phyloP scores from a whole-genome alignment of 2,329 filamentous ascomycete genomes.

The Phaeosphaeria sp. region DNA sequence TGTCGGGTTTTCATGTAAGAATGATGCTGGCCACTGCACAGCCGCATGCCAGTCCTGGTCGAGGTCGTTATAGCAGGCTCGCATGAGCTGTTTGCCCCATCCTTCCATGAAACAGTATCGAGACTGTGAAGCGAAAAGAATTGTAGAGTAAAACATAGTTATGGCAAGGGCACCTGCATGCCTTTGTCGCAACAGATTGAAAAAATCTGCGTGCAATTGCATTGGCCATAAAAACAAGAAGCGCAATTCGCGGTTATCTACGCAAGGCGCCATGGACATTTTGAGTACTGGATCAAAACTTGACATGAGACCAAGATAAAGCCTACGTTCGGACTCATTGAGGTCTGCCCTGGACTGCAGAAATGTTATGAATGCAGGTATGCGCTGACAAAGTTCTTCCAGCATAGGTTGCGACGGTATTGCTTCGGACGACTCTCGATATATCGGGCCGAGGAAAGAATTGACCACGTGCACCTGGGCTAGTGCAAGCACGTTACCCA shows the following conservation, averaged over 20 bases:
- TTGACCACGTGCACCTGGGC: constrained; percentile 23
- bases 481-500: constrained; percentile 37
- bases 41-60: constrained; percentile 33
- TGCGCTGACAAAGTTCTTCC: constrained; percentile 23
- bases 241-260: constrained; percentile 44
- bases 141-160: constrained; percentile 48
- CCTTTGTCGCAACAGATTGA: constrained; percentile 36
- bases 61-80: constrained; percentile 25
- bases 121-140: constrained; percentile 43
- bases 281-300: constrained; percentile 29
- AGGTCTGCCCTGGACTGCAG: constrained; percentile 29
- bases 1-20: constrained; percentile 15
- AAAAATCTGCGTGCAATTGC: constrained; percentile 40
- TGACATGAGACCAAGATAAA: constrained; percentile 22
- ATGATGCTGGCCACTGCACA: constrained; percentile 36
- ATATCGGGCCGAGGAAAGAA: constrained; percentile 33
- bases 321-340: constrained; percentile 19
- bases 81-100: constrained; percentile 39
- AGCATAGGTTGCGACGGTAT: constrained; percentile 39
- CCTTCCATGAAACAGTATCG: constrained; percentile 50
- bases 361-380: constrained; percentile 26
- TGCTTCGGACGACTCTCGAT: constrained; percentile 23
- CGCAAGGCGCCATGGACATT: constrained; percentile 25
- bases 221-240: constrained; percentile 49
- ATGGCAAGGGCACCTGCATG: constrained; percentile 46